Conservation (phyloP, 306 rosid species). For the Abrus pulchellus region DNA sequence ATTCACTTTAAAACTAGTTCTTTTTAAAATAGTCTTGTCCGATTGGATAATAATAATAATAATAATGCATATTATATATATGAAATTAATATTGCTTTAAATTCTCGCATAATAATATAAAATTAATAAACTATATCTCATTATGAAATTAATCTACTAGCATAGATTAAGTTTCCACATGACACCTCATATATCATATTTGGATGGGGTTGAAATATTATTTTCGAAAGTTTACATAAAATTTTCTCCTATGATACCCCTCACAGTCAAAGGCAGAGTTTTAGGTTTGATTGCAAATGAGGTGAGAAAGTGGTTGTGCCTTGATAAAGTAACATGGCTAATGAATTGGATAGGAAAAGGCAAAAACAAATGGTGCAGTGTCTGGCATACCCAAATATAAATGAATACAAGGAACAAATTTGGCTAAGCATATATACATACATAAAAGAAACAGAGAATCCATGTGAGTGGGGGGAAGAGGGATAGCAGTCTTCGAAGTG, state of each 20-base stretch:
- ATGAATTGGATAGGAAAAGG: conserved; percentile 33
- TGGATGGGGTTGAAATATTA: background rate
- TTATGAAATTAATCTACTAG: too few species aligned
- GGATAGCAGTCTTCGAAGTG: conserved; percentile 60
- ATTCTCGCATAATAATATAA: too few species aligned
- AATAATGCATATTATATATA: too few species aligned
- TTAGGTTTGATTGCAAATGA: conserved; percentile 2
- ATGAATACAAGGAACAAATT: conserved; percentile 44
- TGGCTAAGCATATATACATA: conserved; percentile 6
- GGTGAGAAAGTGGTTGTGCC: too few species aligned
- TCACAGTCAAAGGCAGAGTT: background rate
- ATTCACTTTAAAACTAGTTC: too few species aligned
- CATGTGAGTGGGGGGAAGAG: conserved; percentile 60
- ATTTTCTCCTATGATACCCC: background rate
- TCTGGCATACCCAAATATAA: conserved; percentile 31
- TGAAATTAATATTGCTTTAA: too few species aligned
- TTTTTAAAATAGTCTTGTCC: too few species aligned
- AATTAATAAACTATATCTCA: too few species aligned
- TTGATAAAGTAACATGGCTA: conserved; percentile 18
- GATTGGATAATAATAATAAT: too few species aligned
- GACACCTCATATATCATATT: too few species aligned
- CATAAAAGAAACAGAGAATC: conserved; percentile 48
- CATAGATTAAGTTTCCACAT: too few species aligned
- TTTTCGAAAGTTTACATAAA: background rate
- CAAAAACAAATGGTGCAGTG: conserved; percentile 25